A percentile compares a stretch with the other conserved stretches of the same genome.
These are phyloP conservation scores for Fusarium acutatum DNA, from an alignment of 2,329 filamentous ascomycete species.

Conservation along the genomic window DNA sequence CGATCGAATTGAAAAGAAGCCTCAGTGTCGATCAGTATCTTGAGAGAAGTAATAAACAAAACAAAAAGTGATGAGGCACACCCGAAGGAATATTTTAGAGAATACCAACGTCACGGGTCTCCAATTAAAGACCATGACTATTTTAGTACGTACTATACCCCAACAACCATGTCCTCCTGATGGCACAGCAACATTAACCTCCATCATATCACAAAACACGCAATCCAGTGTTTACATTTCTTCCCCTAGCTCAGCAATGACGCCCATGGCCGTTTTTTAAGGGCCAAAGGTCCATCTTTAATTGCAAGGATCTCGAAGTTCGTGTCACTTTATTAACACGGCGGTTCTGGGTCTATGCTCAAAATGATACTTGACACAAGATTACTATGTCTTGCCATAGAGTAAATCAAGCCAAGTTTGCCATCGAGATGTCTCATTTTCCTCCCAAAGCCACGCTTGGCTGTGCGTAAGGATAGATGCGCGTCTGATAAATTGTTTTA, in stretches of 20 bases:
- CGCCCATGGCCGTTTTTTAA: not conserved
- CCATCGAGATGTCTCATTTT: not conserved
- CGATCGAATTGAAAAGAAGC: not conserved
- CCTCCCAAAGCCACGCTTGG: not conserved
- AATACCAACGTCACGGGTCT: slow-evolving; percentile 5
- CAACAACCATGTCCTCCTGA: not conserved
- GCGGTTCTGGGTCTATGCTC: not conserved
- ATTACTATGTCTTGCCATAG: not conserved
- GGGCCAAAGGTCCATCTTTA: not conserved
- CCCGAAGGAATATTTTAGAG: not conserved
- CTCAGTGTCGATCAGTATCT: not conserved
- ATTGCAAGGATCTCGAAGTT: not conserved
- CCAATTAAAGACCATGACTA: not conserved
- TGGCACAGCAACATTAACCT: slow-evolving; percentile 22
- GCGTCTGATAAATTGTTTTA: slow-evolving; percentile 8
- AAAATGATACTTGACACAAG: not conserved
- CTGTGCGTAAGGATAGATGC: not conserved
- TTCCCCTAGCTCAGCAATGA: not conserved
- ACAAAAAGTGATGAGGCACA: not conserved
- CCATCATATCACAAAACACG: slow-evolving; percentile 10
- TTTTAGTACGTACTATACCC: not conserved
- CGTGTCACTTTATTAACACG: not conserved
- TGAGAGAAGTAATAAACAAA: not conserved
- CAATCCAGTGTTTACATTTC: slow-evolving; percentile 13
- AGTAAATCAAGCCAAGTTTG: not conserved